Conservation (phyloP, 2,329 filamentous ascomycete genomes). For the Aspergillus terreus region DNA sequence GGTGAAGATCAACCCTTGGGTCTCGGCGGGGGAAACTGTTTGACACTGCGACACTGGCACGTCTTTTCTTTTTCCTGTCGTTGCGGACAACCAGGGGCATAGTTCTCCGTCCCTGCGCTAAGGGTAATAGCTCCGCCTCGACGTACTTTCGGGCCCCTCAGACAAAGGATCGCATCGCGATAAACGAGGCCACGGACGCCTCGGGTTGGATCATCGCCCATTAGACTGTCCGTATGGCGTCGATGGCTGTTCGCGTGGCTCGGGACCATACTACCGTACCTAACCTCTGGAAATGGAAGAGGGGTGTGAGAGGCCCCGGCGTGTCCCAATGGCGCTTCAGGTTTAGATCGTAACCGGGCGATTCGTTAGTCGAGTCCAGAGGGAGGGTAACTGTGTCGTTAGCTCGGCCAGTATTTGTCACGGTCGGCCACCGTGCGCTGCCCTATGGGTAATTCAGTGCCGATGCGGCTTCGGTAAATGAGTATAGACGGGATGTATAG, state of each 20-base stretch:
- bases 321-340: neutral
- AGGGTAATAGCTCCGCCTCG: neutral
- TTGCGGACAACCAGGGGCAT: neutral
- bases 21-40: neutral
- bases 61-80: slow-evolving; percentile 1
- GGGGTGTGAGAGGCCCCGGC: neutral
- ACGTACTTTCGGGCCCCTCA: too few species aligned
- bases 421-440: neutral
- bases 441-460: neutral
- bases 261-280: neutral
- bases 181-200: too few species aligned
- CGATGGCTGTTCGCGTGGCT: neutral
- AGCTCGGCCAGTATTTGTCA: neutral
- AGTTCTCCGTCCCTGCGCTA: neutral
- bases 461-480: neutral
- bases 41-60: slow-evolving; percentile 2
- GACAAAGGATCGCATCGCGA: too few species aligned
- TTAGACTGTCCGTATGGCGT: too few species aligned
- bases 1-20: neutral
- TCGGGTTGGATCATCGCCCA: too few species aligned
- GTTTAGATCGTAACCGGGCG: neutral
- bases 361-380: neutral
- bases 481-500: neutral
- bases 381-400: too few species aligned
- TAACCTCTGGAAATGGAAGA: neutral